Conservation (phyloP, 352 stramenopile genomes). For the Globisporangium abappressorium region DNA sequence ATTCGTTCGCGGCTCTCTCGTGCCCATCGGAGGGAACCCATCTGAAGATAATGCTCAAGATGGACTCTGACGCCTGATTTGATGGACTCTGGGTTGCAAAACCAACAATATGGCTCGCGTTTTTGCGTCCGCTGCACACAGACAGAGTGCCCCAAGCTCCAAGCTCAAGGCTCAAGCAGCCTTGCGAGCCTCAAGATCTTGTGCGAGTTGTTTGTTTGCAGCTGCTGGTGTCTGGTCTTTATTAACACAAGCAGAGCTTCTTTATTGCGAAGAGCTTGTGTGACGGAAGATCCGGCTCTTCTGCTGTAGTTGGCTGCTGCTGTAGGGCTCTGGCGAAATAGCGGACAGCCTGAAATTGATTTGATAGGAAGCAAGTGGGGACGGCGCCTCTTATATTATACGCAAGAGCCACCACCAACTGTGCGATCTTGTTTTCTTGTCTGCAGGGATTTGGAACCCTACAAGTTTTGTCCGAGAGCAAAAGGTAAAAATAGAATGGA, state of each 20-base stretch:
- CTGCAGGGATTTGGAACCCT: not conserved
- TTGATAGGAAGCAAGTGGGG: not conserved
- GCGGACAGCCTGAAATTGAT: not conserved
- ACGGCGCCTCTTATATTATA: not conserved
- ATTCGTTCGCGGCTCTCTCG: not conserved
- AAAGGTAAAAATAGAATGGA: not conserved
- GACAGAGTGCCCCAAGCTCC: not conserved
- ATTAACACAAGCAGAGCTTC: not conserved
- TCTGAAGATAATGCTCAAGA: not conserved
- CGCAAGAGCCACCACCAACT: not conserved
- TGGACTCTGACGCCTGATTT: not conserved
- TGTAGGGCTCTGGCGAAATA: not conserved
- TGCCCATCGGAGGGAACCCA: constrained; percentile 1
- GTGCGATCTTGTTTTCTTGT: not conserved
- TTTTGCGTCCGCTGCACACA: not conserved
- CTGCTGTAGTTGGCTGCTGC: not conserved
- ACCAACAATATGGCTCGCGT: not conserved
- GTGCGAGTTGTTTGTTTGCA: not conserved
- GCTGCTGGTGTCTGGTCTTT: not conserved
- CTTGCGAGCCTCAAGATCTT: not conserved
- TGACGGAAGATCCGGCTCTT: constrained; percentile 5
- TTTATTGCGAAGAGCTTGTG: not conserved
- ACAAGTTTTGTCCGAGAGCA: not conserved
- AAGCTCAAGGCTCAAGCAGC: not conserved
- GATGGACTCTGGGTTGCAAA: not conserved